Evolutionary conservation across 768 basidiomycete genomes (phyloP).

Genomic region (Termitomyces sp.): DNA sequence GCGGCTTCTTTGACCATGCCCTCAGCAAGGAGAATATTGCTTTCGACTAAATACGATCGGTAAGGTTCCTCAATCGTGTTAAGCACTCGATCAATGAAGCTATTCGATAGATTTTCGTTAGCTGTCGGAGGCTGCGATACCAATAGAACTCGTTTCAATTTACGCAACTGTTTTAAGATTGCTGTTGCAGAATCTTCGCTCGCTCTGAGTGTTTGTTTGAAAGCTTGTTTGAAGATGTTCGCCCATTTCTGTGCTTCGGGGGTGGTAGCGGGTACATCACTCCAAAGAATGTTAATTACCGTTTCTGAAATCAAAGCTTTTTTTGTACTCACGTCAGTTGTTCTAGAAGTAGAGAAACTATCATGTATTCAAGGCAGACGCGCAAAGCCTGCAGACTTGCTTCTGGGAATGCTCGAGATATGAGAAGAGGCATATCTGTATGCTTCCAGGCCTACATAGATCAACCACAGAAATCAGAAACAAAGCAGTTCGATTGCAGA

Average conservation of each 20-base stretch:
- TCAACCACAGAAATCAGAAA: not conserved
- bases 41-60: no score
- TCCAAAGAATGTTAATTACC: not conserved
- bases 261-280: constrained; percentile 3
- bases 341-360: constrained; percentile 5
- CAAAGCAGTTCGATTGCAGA: no score
- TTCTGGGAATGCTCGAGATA: constrained; percentile 2
- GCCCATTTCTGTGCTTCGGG: constrained; percentile 6
- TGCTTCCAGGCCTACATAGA: not conserved
- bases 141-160: not conserved
- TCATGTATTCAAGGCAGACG: constrained; percentile 6
- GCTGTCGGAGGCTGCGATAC: not conserved
- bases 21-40: no score
- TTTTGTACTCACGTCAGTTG: not conserved
- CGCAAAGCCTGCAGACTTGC: not conserved
- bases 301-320: no score
- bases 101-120: not conserved
- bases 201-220: not conserved
- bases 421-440: not conserved
- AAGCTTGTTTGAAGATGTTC: constrained; percentile 3
- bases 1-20: no score
- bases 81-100: not conserved
- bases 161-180: constrained; percentile 4
- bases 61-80: no score
- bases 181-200: not conserved